A percentile compares a stretch with the other conserved stretches of the same genome.
These are phyloP conservation scores for Psilocybe tampanensis DNA, from an alignment of 768 basidiomycete species.

Conservation along the genomic window DNA sequence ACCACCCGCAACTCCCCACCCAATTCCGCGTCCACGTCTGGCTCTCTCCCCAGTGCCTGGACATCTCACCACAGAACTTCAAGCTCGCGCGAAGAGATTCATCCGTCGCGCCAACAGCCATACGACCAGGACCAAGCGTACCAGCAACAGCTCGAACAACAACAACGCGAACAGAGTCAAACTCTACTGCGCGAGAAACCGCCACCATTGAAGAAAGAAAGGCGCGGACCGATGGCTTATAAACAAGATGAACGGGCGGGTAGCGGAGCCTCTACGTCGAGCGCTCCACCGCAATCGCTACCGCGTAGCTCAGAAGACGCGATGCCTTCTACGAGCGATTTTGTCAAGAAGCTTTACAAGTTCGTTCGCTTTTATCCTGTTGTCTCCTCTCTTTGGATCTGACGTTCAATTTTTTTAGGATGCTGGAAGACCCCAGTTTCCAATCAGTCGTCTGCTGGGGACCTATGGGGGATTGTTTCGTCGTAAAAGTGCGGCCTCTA, in stretches of 20 bases:
- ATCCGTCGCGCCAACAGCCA: conserved; percentile 22
- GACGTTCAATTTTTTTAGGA: conserved; percentile 45
- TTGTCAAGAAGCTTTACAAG: conserved; percentile 96
- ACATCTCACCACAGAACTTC: conserved; percentile 37
- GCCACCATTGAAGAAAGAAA: conserved; percentile 27
- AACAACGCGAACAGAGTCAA: conserved; percentile 23
- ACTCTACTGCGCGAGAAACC: neutral
- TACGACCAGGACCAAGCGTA: conserved; percentile 21
- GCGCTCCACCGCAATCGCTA: neutral
- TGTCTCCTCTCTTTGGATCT: neutral
- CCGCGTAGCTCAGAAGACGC: conserved; percentile 52
- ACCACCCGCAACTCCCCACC: conserved; percentile 31
- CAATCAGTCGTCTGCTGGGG: conserved; percentile 82
- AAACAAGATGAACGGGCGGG: conserved; percentile 11
- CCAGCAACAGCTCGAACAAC: conserved; percentile 25
- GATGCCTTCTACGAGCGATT: conserved; percentile 89
- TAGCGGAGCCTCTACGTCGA: neutral
- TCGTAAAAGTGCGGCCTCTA: conserved; percentile 71
- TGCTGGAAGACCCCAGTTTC: conserved; percentile 83
- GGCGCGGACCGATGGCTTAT: conserved; percentile 12
- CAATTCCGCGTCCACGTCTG: conserved; percentile 14
- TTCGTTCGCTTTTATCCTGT: conserved; percentile 33
- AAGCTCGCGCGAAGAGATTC: conserved; percentile 44
- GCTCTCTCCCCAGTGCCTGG: conserved; percentile 18
- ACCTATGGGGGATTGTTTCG: conserved; percentile 83